A percentile compares a stretch with the other conserved stretches of the same genome.
phyloP scores from a whole-genome alignment of 2,329 filamentous ascomycete species.

The Neoarthrinium moseri region DNA sequence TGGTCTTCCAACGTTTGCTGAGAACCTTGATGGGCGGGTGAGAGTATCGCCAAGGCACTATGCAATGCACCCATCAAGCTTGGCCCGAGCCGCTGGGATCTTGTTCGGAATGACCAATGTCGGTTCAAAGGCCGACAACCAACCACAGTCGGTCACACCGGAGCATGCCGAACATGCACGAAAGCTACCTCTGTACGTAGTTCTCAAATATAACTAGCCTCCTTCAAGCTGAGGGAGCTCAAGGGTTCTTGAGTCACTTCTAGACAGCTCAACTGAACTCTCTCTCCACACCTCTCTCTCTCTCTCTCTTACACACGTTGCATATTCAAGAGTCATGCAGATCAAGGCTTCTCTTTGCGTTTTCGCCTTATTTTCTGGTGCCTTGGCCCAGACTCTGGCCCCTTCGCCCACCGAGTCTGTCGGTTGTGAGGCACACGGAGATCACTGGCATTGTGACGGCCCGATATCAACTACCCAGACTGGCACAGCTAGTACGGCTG shows the following conservation, averaged over 20 bases:
- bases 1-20: not conserved
- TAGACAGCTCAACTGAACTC: no score
- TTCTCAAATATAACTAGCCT: no score
- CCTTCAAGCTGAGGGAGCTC: no score
- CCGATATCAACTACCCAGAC: conserved; percentile 11
- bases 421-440: conserved; percentile 35
- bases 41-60: conserved; percentile 6
- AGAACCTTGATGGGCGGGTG: conserved; percentile 1
- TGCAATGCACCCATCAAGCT: not conserved
- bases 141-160: no score
- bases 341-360: not conserved
- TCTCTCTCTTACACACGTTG: no score
- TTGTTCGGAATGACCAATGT: not conserved
- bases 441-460: conserved; percentile 31
- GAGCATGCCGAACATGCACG: no score
- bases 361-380: not conserved
- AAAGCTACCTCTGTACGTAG: no score
- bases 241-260: no score
- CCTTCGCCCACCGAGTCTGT: conserved; percentile 27
- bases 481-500: not conserved
- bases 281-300: no score
- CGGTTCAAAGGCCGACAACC: no score
- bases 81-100: not conserved
- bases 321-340: not conserved
- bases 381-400: not conserved